Percentiles rank a stretch among this genome's conserved stretches.
Evolutionary conservation across 2,329 filamentous ascomycete genomes (phyloP).

Genomic region (Fusarium sp.): DNA sequence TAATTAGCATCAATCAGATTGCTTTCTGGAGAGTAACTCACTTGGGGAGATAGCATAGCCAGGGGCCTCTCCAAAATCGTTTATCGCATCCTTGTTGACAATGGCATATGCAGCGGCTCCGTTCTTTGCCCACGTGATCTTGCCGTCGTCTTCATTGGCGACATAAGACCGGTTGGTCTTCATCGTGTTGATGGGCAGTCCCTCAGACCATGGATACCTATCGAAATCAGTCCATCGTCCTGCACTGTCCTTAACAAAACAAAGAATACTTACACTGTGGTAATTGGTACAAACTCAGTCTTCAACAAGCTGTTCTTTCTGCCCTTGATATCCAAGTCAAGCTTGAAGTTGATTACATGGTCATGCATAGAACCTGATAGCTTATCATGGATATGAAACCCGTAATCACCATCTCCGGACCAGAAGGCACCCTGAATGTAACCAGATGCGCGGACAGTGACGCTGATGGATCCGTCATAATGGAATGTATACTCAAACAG

Average conservation of each 20-base stretch:
- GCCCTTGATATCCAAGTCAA: slow-evolving; percentile 63
- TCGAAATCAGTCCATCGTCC: background rate
- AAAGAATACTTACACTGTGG: slow-evolving; percentile 10
- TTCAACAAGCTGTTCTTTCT: slow-evolving; percentile 57
- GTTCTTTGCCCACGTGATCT: slow-evolving; percentile 62
- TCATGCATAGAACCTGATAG: slow-evolving; percentile 64
- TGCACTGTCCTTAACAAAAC: fast-evolving
- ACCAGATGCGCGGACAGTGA: slow-evolving; percentile 64
- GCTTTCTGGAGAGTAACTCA: background rate
- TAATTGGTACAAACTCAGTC: slow-evolving; percentile 45
- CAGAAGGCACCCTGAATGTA: slow-evolving; percentile 65
- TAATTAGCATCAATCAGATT: background rate
- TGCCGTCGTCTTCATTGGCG: slow-evolving; percentile 55
- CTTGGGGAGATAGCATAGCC: slow-evolving; percentile 51
- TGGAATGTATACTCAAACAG: slow-evolving; percentile 63
- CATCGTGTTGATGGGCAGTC: slow-evolving; percentile 62
- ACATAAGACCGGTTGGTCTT: slow-evolving; percentile 57
- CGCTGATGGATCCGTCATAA: slow-evolving; percentile 62
- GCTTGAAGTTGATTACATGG: slow-evolving; percentile 66
- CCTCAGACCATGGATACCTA: slow-evolving; percentile 58
- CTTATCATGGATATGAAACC: slow-evolving; percentile 61
- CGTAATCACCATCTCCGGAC: slow-evolving; percentile 59
- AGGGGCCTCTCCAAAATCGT: slow-evolving; percentile 62
- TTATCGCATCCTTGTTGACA: slow-evolving; percentile 61
- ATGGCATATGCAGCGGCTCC: slow-evolving; percentile 59